These are phyloP conservation scores for Aspergillus texensis DNA, from an alignment of 2,329 filamentous ascomycete genomes.

Conservation along the genomic window DNA sequence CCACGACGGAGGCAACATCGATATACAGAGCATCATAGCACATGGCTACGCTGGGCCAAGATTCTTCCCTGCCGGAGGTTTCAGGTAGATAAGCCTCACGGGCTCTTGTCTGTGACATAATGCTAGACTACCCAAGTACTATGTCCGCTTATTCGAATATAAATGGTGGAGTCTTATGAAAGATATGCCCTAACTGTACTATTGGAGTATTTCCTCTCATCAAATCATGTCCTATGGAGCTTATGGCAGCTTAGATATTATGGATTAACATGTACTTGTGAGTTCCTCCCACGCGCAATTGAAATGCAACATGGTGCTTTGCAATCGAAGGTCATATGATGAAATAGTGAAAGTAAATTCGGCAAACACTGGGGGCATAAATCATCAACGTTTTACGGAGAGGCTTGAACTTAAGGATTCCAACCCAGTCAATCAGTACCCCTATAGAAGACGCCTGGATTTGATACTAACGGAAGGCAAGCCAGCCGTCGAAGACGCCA, in stretches of 20 bases:
- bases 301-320: background rate
- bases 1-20: constrained; percentile 74
- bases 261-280: background rate
- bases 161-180: background rate
- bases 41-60: constrained; percentile 84
- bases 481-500: no score
- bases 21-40: constrained; percentile 82
- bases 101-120: background rate
- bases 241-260: background rate
- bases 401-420: background rate
- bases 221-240: background rate
- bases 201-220: background rate
- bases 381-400: constrained; percentile 10
- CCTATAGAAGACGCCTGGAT: background rate
- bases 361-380: constrained; percentile 13
- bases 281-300: background rate
- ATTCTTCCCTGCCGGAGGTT: constrained; percentile 73
- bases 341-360: background rate
- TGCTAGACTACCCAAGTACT: background rate
- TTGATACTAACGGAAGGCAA: background rate
- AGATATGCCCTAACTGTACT: background rate
- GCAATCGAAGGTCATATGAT: background rate
- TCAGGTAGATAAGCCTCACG: constrained; percentile 48
- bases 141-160: background rate
- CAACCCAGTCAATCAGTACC: background rate